Percentiles rank a stretch among this genome's conserved stretches.
Conservation (phyloP, 139 green algal genomes). For the Coelastrella sp. region DNA sequence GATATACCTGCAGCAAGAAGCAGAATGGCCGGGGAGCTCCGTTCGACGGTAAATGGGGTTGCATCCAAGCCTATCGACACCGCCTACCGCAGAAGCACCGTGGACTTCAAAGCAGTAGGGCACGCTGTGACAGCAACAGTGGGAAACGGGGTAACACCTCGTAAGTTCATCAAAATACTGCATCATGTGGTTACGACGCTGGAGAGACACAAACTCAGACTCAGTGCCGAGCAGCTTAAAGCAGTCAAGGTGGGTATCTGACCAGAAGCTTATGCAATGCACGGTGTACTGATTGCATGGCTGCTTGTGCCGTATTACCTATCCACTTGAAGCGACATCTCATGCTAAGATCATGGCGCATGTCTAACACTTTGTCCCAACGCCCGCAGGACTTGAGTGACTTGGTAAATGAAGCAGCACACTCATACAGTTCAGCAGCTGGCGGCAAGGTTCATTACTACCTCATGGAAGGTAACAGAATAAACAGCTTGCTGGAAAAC, state of each 20-base stretch:
- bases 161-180: slow-evolving; percentile 33
- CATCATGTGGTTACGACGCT: neutral
- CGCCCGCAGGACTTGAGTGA: neutral
- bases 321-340: neutral
- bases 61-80: neutral
- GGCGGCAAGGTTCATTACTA: slow-evolving; percentile 35
- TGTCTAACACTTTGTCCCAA: neutral
- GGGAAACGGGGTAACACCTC: neutral
- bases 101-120: slow-evolving; percentile 1
- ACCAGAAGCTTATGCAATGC: neutral
- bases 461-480: slow-evolving; percentile 21
- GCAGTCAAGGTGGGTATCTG: slow-evolving; percentile 1
- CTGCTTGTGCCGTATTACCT: neutral
- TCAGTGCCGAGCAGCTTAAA: neutral
- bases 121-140: neutral
- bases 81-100: neutral
- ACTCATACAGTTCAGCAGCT: slow-evolving; percentile 19
- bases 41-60: neutral
- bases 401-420: slow-evolving; percentile 30
- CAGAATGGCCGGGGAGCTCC: neutral
- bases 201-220: neutral
- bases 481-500: neutral
- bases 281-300: neutral
- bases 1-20: neutral
- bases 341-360: too few species aligned